phyloP scores from a whole-genome alignment of 2,329 filamentous ascomycete genomes.

The Arachnopeziza araneosa region DNA sequence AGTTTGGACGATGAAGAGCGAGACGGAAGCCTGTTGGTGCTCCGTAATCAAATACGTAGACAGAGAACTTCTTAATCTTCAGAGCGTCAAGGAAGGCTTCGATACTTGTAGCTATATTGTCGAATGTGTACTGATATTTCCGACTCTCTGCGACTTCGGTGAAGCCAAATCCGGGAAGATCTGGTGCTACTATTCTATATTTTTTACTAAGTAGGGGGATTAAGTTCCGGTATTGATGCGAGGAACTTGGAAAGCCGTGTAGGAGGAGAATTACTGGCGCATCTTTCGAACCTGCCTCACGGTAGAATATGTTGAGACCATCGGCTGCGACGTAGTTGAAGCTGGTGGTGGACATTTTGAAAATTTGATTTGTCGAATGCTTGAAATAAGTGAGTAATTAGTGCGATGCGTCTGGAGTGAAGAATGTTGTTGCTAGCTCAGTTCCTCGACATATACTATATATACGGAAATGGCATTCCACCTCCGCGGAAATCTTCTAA shows the following conservation, averaged over 20 bases:
- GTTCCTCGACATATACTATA: not conserved
- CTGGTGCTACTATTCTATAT: conserved; percentile 47
- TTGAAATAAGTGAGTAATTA: not conserved
- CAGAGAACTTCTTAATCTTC: conserved; percentile 41
- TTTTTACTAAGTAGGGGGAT: conserved; percentile 36
- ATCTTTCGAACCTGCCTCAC: conserved; percentile 30
- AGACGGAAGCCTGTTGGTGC: conserved; percentile 50
- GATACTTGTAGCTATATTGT: conserved; percentile 42
- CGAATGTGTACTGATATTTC: conserved; percentile 52
- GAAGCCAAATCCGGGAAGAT: conserved; percentile 56
- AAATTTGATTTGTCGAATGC: not conserved
- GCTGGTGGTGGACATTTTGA: conserved; percentile 13
- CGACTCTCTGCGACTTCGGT: conserved; percentile 42
- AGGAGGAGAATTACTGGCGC: conserved; percentile 37
- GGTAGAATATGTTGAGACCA: conserved; percentile 38
- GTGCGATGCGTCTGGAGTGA: not conserved
- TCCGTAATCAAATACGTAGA: conserved; percentile 61
- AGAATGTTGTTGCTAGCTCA: not conserved
- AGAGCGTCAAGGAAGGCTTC: conserved; percentile 44
- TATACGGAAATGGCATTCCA: not conserved
- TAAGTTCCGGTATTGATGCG: conserved; percentile 40
- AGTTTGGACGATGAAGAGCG: conserved; percentile 42
- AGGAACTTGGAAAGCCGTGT: conserved; percentile 42
- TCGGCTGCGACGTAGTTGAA: conserved; percentile 25
- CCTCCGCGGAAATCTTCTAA: not conserved